Evolutionary conservation across 2,329 filamentous ascomycete species (phyloP).

Genomic region (Pseudonectria buxi): DNA sequence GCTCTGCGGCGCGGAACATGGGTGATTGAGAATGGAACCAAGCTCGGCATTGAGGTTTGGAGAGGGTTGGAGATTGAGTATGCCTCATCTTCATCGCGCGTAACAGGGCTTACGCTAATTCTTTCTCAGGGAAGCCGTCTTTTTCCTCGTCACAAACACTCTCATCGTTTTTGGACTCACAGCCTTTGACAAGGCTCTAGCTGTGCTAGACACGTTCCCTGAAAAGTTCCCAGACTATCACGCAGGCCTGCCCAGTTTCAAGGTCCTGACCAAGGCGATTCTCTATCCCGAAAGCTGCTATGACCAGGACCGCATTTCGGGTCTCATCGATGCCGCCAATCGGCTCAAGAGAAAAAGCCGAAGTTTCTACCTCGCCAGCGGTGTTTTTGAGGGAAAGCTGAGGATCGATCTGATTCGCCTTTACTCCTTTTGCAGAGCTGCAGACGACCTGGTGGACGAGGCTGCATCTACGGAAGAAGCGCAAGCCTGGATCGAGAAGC

Average conservation of each 20-base stretch:
- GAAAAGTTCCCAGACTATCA: conserved; percentile 42
- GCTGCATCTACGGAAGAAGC: conserved; percentile 47
- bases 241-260: conserved; percentile 37
- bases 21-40: conserved; percentile 62
- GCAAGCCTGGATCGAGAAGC: conserved; percentile 49
- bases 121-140: conserved; percentile 51
- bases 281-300: conserved; percentile 40
- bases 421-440: conserved; percentile 68
- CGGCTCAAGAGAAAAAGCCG: conserved; percentile 59
- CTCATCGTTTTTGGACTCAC: conserved; percentile 63
- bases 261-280: conserved; percentile 47
- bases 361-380: conserved; percentile 67
- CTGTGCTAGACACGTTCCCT: conserved; percentile 58
- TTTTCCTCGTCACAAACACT: conserved; percentile 64
- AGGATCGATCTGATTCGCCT: conserved; percentile 62
- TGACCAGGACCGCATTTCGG: conserved; percentile 49
- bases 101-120: neutral
- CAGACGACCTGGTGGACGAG: conserved; percentile 67
- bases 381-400: conserved; percentile 60
- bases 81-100: neutral
- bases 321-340: conserved; percentile 51
- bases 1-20: conserved; percentile 63
- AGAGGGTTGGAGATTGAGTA: conserved; percentile 59
- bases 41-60: conserved; percentile 57
- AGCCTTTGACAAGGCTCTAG: conserved; percentile 62